Conservation (phyloP, 345 rosid genomes). For the Gossypium turneri region DNA sequence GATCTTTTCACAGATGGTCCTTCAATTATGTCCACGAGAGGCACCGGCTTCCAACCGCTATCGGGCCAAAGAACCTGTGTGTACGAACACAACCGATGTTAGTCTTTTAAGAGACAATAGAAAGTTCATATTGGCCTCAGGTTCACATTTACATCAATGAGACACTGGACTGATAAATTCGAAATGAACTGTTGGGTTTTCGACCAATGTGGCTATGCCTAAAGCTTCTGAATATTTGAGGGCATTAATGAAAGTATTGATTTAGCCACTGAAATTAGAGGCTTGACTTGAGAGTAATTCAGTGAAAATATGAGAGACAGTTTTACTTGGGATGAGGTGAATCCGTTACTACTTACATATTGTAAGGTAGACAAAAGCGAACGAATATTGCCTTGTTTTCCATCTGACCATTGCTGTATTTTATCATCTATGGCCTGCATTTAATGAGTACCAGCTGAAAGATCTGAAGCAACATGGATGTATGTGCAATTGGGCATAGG, state of each 20-base stretch:
- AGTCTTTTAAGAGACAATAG: background rate
- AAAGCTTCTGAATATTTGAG: background rate
- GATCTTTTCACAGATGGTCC: constrained; percentile 77
- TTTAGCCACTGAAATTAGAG: no score
- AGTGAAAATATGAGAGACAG: background rate
- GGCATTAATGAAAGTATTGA: background rate
- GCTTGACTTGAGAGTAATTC: no score
- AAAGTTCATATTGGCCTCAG: background rate
- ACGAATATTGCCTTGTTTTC: constrained; percentile 84
- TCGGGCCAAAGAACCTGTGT: constrained; percentile 81
- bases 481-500: background rate
- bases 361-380: constrained; percentile 89
- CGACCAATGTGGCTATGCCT: background rate
- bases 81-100: background rate
- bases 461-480: background rate
- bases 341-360: constrained; percentile 51
- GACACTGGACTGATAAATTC: background rate
- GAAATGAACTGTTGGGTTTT: background rate
- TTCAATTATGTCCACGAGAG: constrained; percentile 84
- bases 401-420: constrained; percentile 70
- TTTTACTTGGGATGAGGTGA: background rate
- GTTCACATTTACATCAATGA: background rate
- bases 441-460: constrained; percentile 2
- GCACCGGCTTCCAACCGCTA: constrained; percentile 85
- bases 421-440: constrained; percentile 59